Conservation (phyloP, 805 yeast species). For the Cyberlindnera veronae region DNA sequence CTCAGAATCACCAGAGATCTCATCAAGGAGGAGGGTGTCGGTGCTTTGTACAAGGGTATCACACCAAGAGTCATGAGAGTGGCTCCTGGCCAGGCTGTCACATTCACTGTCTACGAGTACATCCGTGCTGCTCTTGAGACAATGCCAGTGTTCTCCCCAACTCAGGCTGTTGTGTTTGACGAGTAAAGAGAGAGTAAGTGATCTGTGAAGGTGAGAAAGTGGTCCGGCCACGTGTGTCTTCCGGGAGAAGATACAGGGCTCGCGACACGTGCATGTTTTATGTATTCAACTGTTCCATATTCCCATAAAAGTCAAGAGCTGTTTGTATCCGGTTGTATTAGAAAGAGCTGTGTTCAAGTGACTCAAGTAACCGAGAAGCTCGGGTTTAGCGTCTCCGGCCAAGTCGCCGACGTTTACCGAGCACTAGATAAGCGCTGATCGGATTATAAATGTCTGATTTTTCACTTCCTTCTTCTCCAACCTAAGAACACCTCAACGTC, state of each 20-base stretch:
- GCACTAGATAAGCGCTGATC: background rate
- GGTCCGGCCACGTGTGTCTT: background rate
- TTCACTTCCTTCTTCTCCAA: too few relatives aligned
- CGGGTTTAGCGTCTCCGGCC: slow-evolving; percentile 3
- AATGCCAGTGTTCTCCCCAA: slow-evolving; percentile 28
- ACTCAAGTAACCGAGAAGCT: too few relatives aligned
- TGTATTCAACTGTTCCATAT: too few relatives aligned
- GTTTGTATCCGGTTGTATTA: too few relatives aligned
- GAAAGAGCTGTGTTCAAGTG: too few relatives aligned
- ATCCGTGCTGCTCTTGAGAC: slow-evolving; percentile 64
- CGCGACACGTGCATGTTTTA: too few relatives aligned
- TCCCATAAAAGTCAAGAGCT: too few relatives aligned
- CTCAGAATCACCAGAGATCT: slow-evolving; percentile 75
- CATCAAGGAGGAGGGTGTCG: slow-evolving; percentile 83
- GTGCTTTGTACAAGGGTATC: slow-evolving; percentile 92
- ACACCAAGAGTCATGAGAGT: slow-evolving; percentile 99
- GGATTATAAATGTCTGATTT: too few relatives aligned
- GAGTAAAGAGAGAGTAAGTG: slow-evolving; percentile 20
- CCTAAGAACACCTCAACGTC: background rate
- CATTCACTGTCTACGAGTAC: slow-evolving; percentile 93
- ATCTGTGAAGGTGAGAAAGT: too few relatives aligned
- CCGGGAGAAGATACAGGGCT: slow-evolving; percentile 1
- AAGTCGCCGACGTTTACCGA: slow-evolving; percentile 7
- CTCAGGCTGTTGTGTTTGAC: slow-evolving; percentile 29
- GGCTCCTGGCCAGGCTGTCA: slow-evolving; percentile 99